These are phyloP conservation scores for Phytophthora meadii DNA, from an alignment of 352 stramenopile species.

Conservation along the genomic window DNA sequence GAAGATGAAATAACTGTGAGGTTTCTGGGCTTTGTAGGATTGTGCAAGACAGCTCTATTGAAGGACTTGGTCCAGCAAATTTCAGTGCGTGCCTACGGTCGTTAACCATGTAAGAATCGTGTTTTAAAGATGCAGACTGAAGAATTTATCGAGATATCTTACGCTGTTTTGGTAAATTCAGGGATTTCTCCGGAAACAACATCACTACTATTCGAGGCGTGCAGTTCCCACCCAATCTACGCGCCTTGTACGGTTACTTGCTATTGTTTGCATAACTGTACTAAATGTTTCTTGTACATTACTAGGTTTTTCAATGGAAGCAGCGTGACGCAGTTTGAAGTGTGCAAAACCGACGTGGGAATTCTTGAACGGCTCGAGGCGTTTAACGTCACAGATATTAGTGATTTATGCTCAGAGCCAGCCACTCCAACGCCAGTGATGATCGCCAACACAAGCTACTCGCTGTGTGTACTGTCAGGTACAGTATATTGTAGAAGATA, in stretches of 20 bases:
- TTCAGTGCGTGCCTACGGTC: constrained; percentile 37
- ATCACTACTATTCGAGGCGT: constrained; percentile 39
- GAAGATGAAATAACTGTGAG: neutral
- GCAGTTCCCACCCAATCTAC: constrained; percentile 36
- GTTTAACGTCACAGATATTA: constrained; percentile 28
- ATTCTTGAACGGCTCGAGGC: constrained; percentile 32
- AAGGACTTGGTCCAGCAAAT: constrained; percentile 27
- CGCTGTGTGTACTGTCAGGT: constrained; percentile 41
- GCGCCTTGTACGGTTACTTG: constrained; percentile 20
- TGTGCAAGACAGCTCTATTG: constrained; percentile 26
- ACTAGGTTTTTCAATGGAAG: constrained; percentile 38
- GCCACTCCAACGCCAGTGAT: constrained; percentile 10
- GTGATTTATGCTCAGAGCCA: constrained; percentile 16
- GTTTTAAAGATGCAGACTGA: neutral
- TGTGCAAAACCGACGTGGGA: constrained; percentile 38
- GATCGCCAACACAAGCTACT: constrained; percentile 30
- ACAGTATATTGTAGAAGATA: neutral
- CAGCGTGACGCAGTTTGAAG: constrained; percentile 37
- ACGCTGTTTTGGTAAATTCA: constrained; percentile 1
- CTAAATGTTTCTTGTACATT: neutral
- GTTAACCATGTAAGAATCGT: constrained; percentile 34
- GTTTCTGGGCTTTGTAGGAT: constrained; percentile 12
- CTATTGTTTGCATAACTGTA: neutral
- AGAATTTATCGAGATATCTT: neutral
- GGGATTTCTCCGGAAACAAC: constrained; percentile 38